phyloP scores from a whole-genome alignment of 2,329 filamentous ascomycete species.

The Orbilia quercus region DNA sequence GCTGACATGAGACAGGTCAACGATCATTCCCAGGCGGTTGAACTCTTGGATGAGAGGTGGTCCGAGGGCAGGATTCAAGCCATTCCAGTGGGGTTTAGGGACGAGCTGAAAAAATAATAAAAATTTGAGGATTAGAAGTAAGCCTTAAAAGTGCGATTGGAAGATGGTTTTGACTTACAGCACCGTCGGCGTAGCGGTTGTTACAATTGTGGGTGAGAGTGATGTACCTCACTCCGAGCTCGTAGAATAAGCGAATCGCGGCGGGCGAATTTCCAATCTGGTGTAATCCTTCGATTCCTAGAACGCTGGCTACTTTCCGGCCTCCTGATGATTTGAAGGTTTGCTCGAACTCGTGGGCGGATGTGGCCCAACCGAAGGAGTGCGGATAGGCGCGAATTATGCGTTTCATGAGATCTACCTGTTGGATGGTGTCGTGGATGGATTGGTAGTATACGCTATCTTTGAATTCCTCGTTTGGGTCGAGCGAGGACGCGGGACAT shows the following conservation, averaged over 20 bases:
- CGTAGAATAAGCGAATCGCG: conserved; percentile 79
- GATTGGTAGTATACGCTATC: conserved; percentile 65
- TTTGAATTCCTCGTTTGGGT: conserved; percentile 74
- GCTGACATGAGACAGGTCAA: conserved; percentile 83
- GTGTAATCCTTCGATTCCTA: conserved; percentile 88
- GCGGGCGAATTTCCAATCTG: conserved; percentile 88
- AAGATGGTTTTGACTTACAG: conserved; percentile 65
- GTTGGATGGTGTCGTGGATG: conserved; percentile 76
- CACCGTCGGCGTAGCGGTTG: conserved; percentile 88
- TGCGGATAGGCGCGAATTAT: conserved; percentile 73
- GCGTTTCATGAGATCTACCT: conserved; percentile 78
- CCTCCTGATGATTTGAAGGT: conserved; percentile 36
- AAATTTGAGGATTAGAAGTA: conserved; percentile 43
- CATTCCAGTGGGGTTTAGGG: conserved; percentile 73
- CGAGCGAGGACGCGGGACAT: conserved; percentile 73
- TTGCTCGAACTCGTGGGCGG: conserved; percentile 65
- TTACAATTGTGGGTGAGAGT: conserved; percentile 95
- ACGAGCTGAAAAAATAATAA: conserved; percentile 59
- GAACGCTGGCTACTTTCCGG: conserved; percentile 76
- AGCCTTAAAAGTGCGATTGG: conserved; percentile 64
- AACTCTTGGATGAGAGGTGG: conserved; percentile 81
- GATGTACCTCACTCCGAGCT: conserved; percentile 84
- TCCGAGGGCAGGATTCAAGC: conserved; percentile 75
- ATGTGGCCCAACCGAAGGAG: conserved; percentile 73
- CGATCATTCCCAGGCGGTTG: conserved; percentile 94